Evolutionary conservation across 139 green algal species (phyloP).

Genomic region (Astrephomene gubernaculifera): DNA sequence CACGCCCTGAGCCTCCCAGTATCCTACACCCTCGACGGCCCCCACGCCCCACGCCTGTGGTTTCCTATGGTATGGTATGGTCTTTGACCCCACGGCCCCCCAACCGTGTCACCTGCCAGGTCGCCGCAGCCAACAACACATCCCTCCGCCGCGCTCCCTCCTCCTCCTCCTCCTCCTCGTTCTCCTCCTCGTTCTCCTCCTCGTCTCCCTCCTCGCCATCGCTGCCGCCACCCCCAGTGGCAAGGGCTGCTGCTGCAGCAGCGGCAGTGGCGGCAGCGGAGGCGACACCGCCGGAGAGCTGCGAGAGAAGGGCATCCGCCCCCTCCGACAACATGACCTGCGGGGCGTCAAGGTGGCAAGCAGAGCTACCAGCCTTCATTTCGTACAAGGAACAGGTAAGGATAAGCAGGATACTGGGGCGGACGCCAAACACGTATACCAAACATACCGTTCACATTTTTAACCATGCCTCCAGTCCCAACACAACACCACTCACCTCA

Average conservation of each 20-base stretch:
- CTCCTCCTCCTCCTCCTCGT: constrained; percentile 3
- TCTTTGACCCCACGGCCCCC: too few relatives aligned
- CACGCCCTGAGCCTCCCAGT: too few relatives aligned
- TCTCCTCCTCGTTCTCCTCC: background rate
- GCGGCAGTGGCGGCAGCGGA: too few relatives aligned
- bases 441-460: too few relatives aligned
- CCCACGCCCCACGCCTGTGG: too few relatives aligned
- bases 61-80: too few relatives aligned
- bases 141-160: background rate
- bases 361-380: background rate
- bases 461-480: background rate
- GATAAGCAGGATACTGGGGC: too few relatives aligned
- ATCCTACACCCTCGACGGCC: too few relatives aligned
- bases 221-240: background rate
- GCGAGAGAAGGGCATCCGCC: background rate
- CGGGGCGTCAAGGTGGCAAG: background rate
- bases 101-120: constrained; percentile 32
- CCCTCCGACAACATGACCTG: constrained; percentile 21
- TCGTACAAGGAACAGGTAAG: too few relatives aligned
- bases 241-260: too few relatives aligned
- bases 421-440: too few relatives aligned
- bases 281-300: background rate
- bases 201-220: background rate
- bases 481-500: constrained; percentile 30
- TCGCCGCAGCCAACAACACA: background rate